A percentile compares a stretch with the other conserved stretches of the same genome.
phyloP scores from a whole-genome alignment of 73 alveolate genomes.

The Durusdinium trenchii region DNA sequence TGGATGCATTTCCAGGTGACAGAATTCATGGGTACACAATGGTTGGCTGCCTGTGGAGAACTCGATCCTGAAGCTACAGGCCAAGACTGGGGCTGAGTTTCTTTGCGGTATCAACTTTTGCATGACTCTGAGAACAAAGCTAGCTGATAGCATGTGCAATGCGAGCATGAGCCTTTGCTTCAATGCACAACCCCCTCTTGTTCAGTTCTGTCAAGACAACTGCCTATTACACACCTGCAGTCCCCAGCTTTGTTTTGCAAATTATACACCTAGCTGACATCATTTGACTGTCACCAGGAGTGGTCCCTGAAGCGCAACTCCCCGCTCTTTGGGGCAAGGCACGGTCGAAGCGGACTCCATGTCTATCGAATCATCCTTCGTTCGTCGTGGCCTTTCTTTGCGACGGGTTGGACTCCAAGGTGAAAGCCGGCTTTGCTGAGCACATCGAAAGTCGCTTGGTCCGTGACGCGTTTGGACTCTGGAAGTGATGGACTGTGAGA shows the following conservation, averaged over 20 bases:
- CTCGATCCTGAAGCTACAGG: constrained; percentile 77
- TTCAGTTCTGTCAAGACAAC: background rate
- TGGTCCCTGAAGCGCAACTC: constrained; percentile 18
- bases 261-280: too few species aligned
- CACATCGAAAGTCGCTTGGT: constrained; percentile 16
- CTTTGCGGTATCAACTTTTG: too few species aligned
- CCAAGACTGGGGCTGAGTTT: background rate
- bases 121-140: background rate
- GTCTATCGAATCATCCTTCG: background rate
- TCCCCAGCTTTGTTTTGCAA: background rate
- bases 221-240: background rate
- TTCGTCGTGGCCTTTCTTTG: background rate
- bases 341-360: background rate
- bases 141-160: background rate
- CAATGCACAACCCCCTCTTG: background rate
- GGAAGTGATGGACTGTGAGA: too few species aligned
- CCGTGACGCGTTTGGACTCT: too few species aligned
- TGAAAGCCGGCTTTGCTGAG: constrained; percentile 56
- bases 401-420: too few species aligned
- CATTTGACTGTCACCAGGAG: too few species aligned
- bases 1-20: constrained; percentile 38
- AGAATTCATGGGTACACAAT: constrained; percentile 24
- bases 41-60: constrained; percentile 82
- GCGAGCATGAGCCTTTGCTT: background rate
- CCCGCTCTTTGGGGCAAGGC: constrained; percentile 70